phyloP scores from a whole-genome alignment of 768 basidiomycete species.

The Podaxis sp. region DNA sequence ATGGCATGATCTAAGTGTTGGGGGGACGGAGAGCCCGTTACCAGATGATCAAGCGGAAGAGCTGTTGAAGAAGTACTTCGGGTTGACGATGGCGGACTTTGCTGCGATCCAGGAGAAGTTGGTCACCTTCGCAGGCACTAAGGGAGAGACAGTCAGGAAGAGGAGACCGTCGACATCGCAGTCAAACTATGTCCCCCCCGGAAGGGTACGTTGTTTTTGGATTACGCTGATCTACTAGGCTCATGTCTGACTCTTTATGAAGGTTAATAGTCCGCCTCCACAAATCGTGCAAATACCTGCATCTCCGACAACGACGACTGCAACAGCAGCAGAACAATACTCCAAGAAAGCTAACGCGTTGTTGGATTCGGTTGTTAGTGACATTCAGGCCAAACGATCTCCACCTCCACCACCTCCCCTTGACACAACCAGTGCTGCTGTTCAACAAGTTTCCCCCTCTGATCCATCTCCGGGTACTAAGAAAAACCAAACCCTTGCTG shows the following conservation, averaged over 20 bases:
- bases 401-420: constrained; percentile 24
- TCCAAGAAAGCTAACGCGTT: constrained; percentile 60
- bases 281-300: constrained; percentile 36
- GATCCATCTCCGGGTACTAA: constrained; percentile 39
- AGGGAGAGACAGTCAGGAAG: constrained; percentile 57
- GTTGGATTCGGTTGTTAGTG: constrained; percentile 59
- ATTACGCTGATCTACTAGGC: constrained; percentile 11
- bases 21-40: constrained; percentile 50
- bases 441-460: constrained; percentile 17
- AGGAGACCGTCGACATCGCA: constrained; percentile 83
- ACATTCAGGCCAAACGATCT: constrained; percentile 39
- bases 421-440: constrained; percentile 17
- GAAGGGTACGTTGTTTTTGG: constrained; percentile 37
- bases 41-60: constrained; percentile 64
- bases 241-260: constrained; percentile 14
- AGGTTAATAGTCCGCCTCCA: constrained; percentile 65
- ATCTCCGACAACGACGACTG: constrained; percentile 28
- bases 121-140: constrained; percentile 58
- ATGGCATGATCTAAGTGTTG: constrained; percentile 62
- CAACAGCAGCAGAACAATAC: constrained; percentile 43
- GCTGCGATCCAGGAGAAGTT: constrained; percentile 73
- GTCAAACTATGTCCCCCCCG: constrained; percentile 64
- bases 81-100: constrained; percentile 71
- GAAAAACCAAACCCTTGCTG: constrained; percentile 72
- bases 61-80: constrained; percentile 60